Evolutionary conservation across 2,329 filamentous ascomycete genomes (phyloP).

Genomic region (Penicillium sp.): DNA sequence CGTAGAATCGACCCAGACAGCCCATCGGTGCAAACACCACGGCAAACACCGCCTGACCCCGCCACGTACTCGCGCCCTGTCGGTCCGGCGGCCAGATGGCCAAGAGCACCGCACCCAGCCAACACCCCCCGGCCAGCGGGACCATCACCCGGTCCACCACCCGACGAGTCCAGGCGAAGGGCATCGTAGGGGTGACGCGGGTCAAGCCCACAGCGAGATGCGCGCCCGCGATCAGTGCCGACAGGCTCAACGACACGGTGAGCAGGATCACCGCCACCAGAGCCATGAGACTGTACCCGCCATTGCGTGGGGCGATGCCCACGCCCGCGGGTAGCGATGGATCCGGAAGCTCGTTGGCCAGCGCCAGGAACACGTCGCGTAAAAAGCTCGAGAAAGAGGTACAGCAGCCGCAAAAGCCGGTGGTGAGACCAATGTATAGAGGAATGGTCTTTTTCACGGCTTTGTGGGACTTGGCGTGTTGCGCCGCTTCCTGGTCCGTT

Average conservation of each 20-base stretch:
- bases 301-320: constrained; percentile 49
- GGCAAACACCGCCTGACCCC: constrained; percentile 67
- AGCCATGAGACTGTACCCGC: constrained; percentile 78
- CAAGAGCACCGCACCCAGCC: constrained; percentile 71
- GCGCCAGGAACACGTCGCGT: constrained; percentile 69
- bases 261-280: constrained; percentile 67
- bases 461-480: constrained; percentile 48
- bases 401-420: constrained; percentile 82
- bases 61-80: constrained; percentile 55
- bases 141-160: constrained; percentile 59
- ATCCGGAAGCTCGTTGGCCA: constrained; percentile 65
- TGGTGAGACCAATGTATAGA: constrained; percentile 78
- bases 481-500: constrained; percentile 25
- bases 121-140: constrained; percentile 64
- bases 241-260: constrained; percentile 64
- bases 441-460: constrained; percentile 78
- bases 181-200: constrained; percentile 54
- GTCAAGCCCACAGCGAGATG: constrained; percentile 65
- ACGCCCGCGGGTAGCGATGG: constrained; percentile 40
- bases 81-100: constrained; percentile 63
- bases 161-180: constrained; percentile 52
- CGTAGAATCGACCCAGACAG: constrained; percentile 68
- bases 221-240: constrained; percentile 63
- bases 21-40: constrained; percentile 78
- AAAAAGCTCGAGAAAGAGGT: constrained; percentile 87